Conservation (phyloP, 1,284 basidiomycete species). For the Trichosporon sp. region DNA sequence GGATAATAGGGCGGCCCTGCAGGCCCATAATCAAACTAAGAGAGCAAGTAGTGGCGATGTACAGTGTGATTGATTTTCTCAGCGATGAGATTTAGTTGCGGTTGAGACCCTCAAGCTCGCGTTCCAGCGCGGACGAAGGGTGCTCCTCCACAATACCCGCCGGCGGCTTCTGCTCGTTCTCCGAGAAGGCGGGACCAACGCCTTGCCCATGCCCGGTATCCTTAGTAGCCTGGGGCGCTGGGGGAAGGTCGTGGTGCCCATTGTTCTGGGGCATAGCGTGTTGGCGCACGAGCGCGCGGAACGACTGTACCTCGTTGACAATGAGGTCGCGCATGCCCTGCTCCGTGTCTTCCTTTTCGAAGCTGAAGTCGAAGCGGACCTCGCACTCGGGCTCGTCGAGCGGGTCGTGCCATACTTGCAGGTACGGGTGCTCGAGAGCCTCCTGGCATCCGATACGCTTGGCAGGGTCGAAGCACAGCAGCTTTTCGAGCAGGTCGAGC, state of each 20-base stretch:
- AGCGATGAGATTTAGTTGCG: background rate
- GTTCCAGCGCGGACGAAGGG: constrained; percentile 77
- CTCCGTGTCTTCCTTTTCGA: constrained; percentile 92
- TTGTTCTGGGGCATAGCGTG: constrained; percentile 24
- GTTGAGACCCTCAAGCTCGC: constrained; percentile 56
- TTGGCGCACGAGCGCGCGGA: constrained; percentile 42
- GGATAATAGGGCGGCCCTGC: background rate
- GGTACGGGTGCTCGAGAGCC: constrained; percentile 89
- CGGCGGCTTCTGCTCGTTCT: constrained; percentile 54
- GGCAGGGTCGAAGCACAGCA: constrained; percentile 93
- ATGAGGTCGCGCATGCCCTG: constrained; percentile 97
- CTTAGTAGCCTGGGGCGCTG: constrained; percentile 27
- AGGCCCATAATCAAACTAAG: background rate
- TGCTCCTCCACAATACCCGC: constrained; percentile 55
- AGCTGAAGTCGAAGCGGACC: constrained; percentile 89
- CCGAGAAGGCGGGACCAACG: constrained; percentile 44
- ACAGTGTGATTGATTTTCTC: background rate
- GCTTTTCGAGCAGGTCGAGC: constrained; percentile 82
- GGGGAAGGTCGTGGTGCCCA: constrained; percentile 33
- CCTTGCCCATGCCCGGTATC: constrained; percentile 29
- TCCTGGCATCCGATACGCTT: constrained; percentile 94
- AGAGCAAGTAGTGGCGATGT: background rate
- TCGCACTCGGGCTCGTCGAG: constrained; percentile 79
- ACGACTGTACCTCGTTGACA: constrained; percentile 62
- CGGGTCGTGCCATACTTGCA: constrained; percentile 92